Evolutionary conservation across 1,284 basidiomycete species (phyloP).

Genomic region (Cutaneotrichosporon sp.): DNA sequence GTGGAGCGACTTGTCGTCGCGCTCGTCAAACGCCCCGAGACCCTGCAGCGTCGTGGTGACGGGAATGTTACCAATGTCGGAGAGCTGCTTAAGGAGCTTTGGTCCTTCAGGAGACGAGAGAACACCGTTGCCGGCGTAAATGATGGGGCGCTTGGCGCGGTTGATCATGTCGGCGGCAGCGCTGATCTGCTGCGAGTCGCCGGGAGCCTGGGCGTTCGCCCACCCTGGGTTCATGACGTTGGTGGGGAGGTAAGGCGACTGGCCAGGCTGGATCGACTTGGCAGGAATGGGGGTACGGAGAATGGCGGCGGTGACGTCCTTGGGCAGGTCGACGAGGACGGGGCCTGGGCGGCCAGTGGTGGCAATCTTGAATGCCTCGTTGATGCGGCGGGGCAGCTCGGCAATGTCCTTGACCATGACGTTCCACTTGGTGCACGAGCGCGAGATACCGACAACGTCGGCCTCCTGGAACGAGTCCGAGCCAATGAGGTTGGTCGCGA

Average conservation of each 20-base stretch:
- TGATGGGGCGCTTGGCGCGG: slow-evolving; percentile 80
- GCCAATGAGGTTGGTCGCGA: slow-evolving; percentile 95
- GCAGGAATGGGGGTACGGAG: slow-evolving; percentile 79
- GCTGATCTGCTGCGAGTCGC: slow-evolving; percentile 64
- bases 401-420: slow-evolving; percentile 98
- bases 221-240: slow-evolving; percentile 58
- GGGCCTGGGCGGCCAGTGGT: slow-evolving; percentile 94
- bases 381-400: slow-evolving; percentile 90
- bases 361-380: slow-evolving; percentile 99
- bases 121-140: slow-evolving; percentile 92
- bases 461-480: slow-evolving; percentile 99
- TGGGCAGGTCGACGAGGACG: slow-evolving; percentile 94
- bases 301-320: slow-evolving; percentile 92
- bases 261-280: slow-evolving; percentile 81
- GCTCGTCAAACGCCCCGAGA: slow-evolving; percentile 92
- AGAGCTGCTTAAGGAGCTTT: slow-evolving; percentile 71
- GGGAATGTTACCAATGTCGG: slow-evolving; percentile 84
- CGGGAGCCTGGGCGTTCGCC: slow-evolving; percentile 53
- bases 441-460: slow-evolving; percentile 90
- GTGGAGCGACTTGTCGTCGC: slow-evolving; percentile 77
- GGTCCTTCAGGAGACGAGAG: slow-evolving; percentile 79
- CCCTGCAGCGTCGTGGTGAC: slow-evolving; percentile 96
- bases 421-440: slow-evolving; percentile 99
- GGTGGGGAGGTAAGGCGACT: slow-evolving; percentile 67
- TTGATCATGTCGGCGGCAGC: slow-evolving; percentile 89